Evolutionary conservation across 768 basidiomycete genomes (phyloP), one percentile per base, ranked within the genome.

Genomic region (Termitomyces bulborhizus): DNA sequence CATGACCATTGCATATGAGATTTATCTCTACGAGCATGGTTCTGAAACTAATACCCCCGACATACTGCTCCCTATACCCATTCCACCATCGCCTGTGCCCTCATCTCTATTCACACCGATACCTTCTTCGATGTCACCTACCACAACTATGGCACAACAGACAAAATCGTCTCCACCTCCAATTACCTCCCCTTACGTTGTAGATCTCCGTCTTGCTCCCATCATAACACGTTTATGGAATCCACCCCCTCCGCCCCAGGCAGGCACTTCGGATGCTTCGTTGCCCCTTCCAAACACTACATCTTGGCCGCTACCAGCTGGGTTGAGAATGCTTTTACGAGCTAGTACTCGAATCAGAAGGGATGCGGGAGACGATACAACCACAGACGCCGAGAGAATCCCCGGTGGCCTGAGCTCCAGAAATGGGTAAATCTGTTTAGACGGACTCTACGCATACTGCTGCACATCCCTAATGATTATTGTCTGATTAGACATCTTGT

Each of bases 1-100:
- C 69, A 77, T 80, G 6, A 80, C 79, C 44, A 81, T 91, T 57
- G 78, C 86, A 31, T 89, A 85, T 69, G 89, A 90, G 65, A 67
- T 82, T 65, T 65, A 76, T 65, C 49, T 77, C 62, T 65, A 73
- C 62, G 62, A 78, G 62, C 59, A 65, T 66, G 69, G 62, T 34
- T 59, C 73, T 43, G 70, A 73, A 54, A 64, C 72, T 46, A 62
- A 75, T 66, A 62, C 65, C 60, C 67, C 69, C 54, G 80, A 84
- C 64, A 62, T 68, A 41, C 67, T 75, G 11, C 59, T 62, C 13
- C 63, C 66, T n/a, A 60, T 62, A 62, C 62, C 66, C 52, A 56
- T 42, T 56, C 62, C 71, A 21, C 67, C 74, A 53, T 47, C 59
- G 36, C 58, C 62, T 36, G 61, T 68, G 41, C 60, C 64, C 6